phyloP scores from a whole-genome alignment of 1,139 yeast genomes.

The Lodderomyces parapsilosis region DNA sequence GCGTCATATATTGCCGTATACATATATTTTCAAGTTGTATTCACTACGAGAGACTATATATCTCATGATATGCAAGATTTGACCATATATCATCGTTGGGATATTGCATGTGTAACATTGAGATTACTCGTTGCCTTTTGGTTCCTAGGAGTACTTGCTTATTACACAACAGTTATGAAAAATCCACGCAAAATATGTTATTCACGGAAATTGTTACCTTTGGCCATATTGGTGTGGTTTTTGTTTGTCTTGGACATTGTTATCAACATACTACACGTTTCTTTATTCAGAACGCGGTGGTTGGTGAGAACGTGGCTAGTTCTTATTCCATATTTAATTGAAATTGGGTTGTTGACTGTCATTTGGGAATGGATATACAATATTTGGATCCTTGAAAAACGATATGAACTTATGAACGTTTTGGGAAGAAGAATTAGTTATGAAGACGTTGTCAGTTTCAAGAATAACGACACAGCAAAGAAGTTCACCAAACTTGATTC shows the following conservation, averaged over 20 bases:
- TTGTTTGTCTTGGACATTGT: constrained; percentile 29
- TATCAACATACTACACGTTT: constrained; percentile 28
- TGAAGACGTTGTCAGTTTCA: constrained; percentile 28
- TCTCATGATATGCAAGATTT: not conserved
- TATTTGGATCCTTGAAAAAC: constrained; percentile 40
- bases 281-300: constrained; percentile 30
- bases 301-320: constrained; percentile 38
- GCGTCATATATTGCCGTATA: constrained; percentile 20
- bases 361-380: constrained; percentile 56
- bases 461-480: constrained; percentile 4
- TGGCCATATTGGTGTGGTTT: constrained; percentile 40
- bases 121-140: constrained; percentile 26
- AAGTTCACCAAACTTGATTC: constrained; percentile 1
- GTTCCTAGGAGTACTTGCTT: constrained; percentile 26
- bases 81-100: constrained; percentile 19
- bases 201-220: constrained; percentile 36
- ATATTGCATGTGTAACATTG: constrained; percentile 22
- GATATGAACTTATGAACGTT: constrained; percentile 45
- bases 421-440: constrained; percentile 47
- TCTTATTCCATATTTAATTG: constrained; percentile 35
- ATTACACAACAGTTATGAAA: constrained; percentile 29
- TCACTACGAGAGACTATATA: constrained; percentile 11
- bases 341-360: constrained; percentile 38
- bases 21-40: constrained; percentile 17
- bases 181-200: constrained; percentile 35